Evolutionary conservation across 257 asterid genomes (phyloP).

Genomic region (Salvia miltiorrhiza): DNA sequence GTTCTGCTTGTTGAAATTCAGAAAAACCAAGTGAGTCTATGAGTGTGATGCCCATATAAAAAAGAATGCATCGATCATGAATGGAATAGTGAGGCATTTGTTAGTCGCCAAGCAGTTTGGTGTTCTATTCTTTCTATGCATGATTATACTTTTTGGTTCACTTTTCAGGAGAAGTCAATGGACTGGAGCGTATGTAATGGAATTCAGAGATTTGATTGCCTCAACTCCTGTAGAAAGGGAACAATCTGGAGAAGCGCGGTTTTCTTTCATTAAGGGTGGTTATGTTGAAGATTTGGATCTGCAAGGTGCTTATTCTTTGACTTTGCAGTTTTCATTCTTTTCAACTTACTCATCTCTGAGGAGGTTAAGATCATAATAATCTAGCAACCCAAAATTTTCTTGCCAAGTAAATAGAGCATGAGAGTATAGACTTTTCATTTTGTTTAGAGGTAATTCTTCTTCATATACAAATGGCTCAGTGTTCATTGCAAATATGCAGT

Average conservation of each 20-base stretch:
- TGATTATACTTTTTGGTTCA: conserved; percentile 12
- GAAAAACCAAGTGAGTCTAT: background rate
- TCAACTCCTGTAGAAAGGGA: conserved; percentile 44
- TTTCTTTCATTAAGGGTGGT: conserved; percentile 84
- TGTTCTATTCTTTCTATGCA: background rate
- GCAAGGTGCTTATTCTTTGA: conserved; percentile 47
- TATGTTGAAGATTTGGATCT: conserved; percentile 68
- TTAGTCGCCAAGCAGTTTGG: background rate
- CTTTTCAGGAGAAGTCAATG: conserved; percentile 76
- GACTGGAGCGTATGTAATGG: conserved; percentile 79
- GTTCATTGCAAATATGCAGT: background rate
- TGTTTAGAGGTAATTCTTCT: background rate
- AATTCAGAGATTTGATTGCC: conserved; percentile 66
- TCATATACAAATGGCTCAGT: background rate
- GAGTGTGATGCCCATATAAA: background rate
- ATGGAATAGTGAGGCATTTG: background rate
- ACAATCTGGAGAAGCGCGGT: conserved; percentile 69
- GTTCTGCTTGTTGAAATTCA: background rate
- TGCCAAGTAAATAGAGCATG: background rate
- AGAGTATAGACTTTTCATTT: background rate
- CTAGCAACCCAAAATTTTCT: background rate
- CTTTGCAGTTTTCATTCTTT: background rate
- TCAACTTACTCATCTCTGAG: background rate
- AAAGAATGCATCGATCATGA: background rate
- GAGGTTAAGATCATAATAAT: background rate